Base-by-base conservation (phyloP, 805 yeast genomes). In the Hanseniaspora occidentalis region DNA sequence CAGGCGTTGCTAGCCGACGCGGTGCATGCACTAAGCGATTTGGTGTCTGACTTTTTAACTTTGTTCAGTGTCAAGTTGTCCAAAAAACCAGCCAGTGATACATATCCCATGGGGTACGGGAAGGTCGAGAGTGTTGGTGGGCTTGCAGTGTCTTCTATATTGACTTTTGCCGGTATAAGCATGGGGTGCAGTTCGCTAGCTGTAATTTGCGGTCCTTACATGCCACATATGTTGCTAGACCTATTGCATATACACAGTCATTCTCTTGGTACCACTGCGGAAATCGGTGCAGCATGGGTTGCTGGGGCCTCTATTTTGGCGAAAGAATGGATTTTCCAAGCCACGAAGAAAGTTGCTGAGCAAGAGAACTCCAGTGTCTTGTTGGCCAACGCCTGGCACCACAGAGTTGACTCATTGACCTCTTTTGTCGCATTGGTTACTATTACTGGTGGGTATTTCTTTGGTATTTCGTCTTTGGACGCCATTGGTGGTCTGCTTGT, bases 301-400 rank as follows among this genome's bases (percentile, higher is more conserved):
- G 98, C 98, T 0, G 77, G 81, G 43, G 96, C 78, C 1, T 84
- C 96, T 1, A 84, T 92, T 44, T 73, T 70, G 3, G 72, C 86
- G 31, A 92, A 92, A 56, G 98, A 92, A 59, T 75, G 94, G 73
- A 74, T 92, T 33, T 92, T 75, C 61, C 75, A 75, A 43, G 82
- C 84, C 10, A 92, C 98, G 0, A 71, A 79, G 61, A 75, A 76
- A 45, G 76, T 92, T 18, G 98, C 96, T 1, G 66, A 68, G 37
- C 66, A 71, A 45, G 72, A 84, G 22, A 82, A 84, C 54, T 85
- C 96, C 1, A 84, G 85, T 46, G 97, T 92, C 3, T 68, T 92
- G 37, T 77, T 84, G 38, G 98, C 98, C 3, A 92, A 92, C 55
- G 98, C 98, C 3, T 92, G 98, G 97, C 98, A 92, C 58, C 98